Evolutionary conservation across 2,329 filamentous ascomycete genomes (phyloP), one percentile per base, ranked within the genome.

Genomic region (Neonectria sp.): DNA sequence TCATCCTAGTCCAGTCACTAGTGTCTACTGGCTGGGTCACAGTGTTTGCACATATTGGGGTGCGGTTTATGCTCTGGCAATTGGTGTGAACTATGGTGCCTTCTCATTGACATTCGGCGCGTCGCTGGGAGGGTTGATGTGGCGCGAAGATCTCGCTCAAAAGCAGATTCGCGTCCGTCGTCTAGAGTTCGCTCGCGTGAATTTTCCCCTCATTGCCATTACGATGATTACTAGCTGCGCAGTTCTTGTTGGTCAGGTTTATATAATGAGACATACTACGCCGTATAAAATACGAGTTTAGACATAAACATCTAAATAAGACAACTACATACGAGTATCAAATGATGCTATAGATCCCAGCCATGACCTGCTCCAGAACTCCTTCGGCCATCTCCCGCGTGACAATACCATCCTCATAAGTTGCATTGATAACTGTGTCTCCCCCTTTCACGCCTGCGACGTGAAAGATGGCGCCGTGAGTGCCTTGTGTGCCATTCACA

Each of bases 21-120:
- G 91, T 92, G 0, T 92, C 90, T 0, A 93, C 92, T 69, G 92
- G 92, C 12, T 94, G 92, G 92, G 89, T 94, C 0, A 86, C 87
- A 0, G 90, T 93, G 0, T 94, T 94, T 71, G 92, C 91, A n/a
- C 87, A 0, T 93, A 93, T 76, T 93, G 91, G 91, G 92, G 87
- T 0, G 92, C 91, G 0, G 88, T 94, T 0, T 94, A 94, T 78
- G 88, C 87, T 77, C 92, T 94, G 90, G 92, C 92, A 0, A 80
- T 94, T 0, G 91, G 91, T 2, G 90, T 93, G 67, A 94, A 94
- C 77, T 94, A 90, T 64, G 92, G 92, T 3, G 92, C 92, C 0
- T 94, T 93, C 76, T 93, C 90, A 75, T 88, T 89, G 0, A 90
- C 91, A 0, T 93, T 94, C 72, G 92, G 90, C 69, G 92, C 91